Evolutionary conservation across 371 early-diverging fungal species (phyloP), one percentile per base, ranked within the genome.

Genomic region (Globomyces sp.): DNA sequence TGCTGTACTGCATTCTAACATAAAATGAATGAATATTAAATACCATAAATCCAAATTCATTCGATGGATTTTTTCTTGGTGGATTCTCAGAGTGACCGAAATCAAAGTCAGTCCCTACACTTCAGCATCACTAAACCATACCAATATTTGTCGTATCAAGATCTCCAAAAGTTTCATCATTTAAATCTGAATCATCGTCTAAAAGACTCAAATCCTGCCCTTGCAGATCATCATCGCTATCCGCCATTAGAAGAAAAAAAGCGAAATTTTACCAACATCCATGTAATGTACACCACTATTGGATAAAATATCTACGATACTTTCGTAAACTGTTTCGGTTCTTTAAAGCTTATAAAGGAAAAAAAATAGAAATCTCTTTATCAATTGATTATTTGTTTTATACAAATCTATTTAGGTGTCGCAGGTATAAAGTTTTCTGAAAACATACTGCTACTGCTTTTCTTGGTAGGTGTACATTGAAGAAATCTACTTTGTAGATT

Each of bases 121-220:
- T 24, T 2, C 42, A 41, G 41, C 9, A n/a, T 24, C n/a, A 9
- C 39, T 66, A 75, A 80, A 80, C 87, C 84, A 58, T 81, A 70
- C 44, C 77, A 76, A 51, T 69, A 24, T 24, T 24, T 24, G 24
- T 24, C 24, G 24, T 24, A 24, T 24, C 76, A 41, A 72, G 79
- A 5, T 77, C 88, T 36, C 90, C 92, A 84, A 95, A 93, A 0
- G 95, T 95, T 71, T 92, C 88, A 69, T 89, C 90, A 68, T 95
- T 93, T 58, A 86, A 79, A 62, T 86, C 87, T 71, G 91, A 92
- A 52, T 86, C 82, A 67, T 86, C 89, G 65, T 91, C 92, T 10
- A 92, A 78, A n/a, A 51, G 57, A n/a, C 48, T 34, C 36, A n/a
- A 64, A 45, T 67, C 58, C 46, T 70, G 68, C 41, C 68, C 65